phyloP scores from a whole-genome alignment of 2,329 filamentous ascomycete species.

The Colletotrichum cordylinicola region DNA sequence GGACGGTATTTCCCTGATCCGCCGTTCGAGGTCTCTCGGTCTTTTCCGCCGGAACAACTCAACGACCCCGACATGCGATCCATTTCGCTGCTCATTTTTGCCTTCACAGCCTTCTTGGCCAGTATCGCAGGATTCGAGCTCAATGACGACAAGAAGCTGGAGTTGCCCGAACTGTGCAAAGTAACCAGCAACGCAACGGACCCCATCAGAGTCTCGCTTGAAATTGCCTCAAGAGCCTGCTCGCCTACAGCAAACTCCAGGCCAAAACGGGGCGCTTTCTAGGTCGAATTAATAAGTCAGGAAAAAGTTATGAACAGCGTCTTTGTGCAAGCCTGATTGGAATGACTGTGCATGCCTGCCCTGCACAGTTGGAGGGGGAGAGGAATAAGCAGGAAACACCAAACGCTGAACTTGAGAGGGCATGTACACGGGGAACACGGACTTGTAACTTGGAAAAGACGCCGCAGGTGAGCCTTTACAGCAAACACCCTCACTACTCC shows the following conservation, averaged over 20 bases:
- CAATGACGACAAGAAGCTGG: not conserved
- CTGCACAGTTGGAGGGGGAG: not conserved
- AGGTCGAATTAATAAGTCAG: too few relatives aligned
- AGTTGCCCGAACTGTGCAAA: not conserved
- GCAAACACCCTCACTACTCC: not conserved
- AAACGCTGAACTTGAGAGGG: not conserved
- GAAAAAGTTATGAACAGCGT: too few relatives aligned
- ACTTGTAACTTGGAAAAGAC: not conserved
- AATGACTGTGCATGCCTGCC: not conserved
- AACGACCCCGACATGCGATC: not conserved
- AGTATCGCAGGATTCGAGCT: not conserved
- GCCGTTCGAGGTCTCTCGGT: not conserved
- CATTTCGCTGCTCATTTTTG: not conserved
- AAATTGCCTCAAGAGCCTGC: not conserved
- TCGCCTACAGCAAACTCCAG: not conserved
- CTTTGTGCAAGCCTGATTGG: not conserved
- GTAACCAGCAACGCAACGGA: not conserved
- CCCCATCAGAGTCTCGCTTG: fast-evolving
- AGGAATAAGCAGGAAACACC: not conserved
- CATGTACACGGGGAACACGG: not conserved
- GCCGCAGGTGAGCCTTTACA: not conserved
- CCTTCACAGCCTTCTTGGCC: not conserved
- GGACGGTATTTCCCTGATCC: not conserved
- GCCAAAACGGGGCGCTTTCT: not conserved
- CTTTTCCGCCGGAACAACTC: not conserved